Conservation (phyloP, 2,329 filamentous ascomycete species). For the Alternaria angustiovoidea region DNA sequence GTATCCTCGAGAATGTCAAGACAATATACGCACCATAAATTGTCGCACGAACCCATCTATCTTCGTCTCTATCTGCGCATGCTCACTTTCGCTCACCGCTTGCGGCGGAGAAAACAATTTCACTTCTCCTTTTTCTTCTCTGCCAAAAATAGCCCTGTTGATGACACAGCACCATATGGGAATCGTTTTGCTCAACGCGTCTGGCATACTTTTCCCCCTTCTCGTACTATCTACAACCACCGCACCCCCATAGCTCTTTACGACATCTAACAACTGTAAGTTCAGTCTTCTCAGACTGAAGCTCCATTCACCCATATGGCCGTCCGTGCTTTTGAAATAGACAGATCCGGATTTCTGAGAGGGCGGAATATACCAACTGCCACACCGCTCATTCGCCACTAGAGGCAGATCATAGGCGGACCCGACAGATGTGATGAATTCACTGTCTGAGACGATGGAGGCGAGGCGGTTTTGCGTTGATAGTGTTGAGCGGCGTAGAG, state of each 20-base stretch:
- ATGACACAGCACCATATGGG: conserved; percentile 93
- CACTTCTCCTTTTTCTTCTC: conserved; percentile 39
- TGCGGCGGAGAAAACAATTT: conserved; percentile 74
- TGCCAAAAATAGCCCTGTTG: conserved; percentile 81
- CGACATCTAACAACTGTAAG: conserved; percentile 75
- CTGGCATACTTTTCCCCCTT: conserved; percentile 93
- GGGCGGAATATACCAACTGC: conserved; percentile 89
- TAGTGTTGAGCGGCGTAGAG: conserved; percentile 78
- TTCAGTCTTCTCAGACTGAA: conserved; percentile 89
- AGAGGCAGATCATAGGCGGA: conserved; percentile 70
- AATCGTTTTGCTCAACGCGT: conserved; percentile 91
- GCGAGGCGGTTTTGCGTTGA: conserved; percentile 81
- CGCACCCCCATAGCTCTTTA: conserved; percentile 73
- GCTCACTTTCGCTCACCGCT: conserved; percentile 77
- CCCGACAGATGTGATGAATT: conserved; percentile 73
- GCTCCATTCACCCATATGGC: conserved; percentile 88
- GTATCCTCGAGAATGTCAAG: background rate
- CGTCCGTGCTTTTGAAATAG: conserved; percentile 99
- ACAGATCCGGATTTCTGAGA: conserved; percentile 72
- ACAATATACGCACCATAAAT: conserved; percentile 52
- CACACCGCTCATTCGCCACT: conserved; percentile 92
- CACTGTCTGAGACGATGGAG: conserved; percentile 79
- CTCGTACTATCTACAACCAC: conserved; percentile 94
- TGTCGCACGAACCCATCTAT: conserved; percentile 65
- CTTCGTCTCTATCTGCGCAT: conserved; percentile 75